Conservation (phyloP, 768 basidiomycete species). For the Pleurotus cornucopiae region DNA sequence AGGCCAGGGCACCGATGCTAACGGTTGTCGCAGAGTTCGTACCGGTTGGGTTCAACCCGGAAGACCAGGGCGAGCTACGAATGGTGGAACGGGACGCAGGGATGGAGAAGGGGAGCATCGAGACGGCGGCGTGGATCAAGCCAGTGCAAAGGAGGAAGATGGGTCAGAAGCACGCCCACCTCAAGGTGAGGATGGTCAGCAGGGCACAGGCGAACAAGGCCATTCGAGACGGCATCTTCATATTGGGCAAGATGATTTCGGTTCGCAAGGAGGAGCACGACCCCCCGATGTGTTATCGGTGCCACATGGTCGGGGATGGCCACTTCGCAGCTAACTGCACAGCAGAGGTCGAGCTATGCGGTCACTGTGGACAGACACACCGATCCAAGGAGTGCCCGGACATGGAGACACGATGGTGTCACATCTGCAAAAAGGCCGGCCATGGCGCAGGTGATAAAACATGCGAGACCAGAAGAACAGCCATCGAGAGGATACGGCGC, state of each 20-base stretch:
- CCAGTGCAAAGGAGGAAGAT: slow-evolving; percentile 8
- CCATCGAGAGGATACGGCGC: slow-evolving; percentile 6
- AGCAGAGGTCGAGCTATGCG: slow-evolving; percentile 11
- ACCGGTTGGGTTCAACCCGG: slow-evolving; percentile 14
- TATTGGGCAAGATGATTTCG: not conserved
- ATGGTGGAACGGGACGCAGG: slow-evolving; percentile 14
- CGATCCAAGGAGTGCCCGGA: slow-evolving; percentile 11
- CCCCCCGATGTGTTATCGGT: slow-evolving; percentile 13
- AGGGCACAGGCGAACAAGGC: slow-evolving; percentile 12
- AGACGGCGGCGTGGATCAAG: slow-evolving; percentile 2
- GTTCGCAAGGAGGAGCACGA: slow-evolving; percentile 13
- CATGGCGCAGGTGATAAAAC: slow-evolving; percentile 23
- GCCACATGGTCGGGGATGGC: slow-evolving; percentile 10
- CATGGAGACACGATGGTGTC: slow-evolving; percentile 13
- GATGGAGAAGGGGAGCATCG: not conserved
- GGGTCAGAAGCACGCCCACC: slow-evolving; percentile 19
- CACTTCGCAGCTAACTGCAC: slow-evolving; percentile 16
- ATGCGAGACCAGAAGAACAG: slow-evolving; percentile 16
- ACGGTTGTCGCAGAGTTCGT: slow-evolving; percentile 18
- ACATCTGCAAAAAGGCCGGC: slow-evolving; percentile 19
- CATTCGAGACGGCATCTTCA: slow-evolving; percentile 9
- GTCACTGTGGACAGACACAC: slow-evolving; percentile 16
- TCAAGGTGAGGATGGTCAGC: slow-evolving; percentile 16
- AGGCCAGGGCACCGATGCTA: slow-evolving; percentile 6
- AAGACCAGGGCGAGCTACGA: not conserved